Base-by-base conservation (phyloP, 768 basidiomycete genomes). In the Serendipita sp. region DNA sequence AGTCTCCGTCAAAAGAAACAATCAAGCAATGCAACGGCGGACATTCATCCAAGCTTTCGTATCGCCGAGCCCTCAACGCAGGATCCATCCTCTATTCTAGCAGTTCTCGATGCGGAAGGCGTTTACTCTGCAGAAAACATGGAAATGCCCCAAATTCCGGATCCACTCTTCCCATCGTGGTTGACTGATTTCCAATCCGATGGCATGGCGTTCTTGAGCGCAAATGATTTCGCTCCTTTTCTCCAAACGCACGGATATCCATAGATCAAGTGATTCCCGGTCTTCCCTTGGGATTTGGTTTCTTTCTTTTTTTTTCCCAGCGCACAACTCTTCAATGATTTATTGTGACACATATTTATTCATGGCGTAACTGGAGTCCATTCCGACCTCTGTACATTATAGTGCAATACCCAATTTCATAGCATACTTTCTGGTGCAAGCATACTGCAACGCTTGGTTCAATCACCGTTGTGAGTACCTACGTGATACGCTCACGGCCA, bases 1-100 rank as follows among this genome's bases (percentile, higher is more conserved):
- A 64, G 63, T 45, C 68, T 67, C 34, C 65, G 64, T 63, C 68
- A 64, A 10, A 44, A 37, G 46, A 66, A 38, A 47, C 16, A 44
- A 16, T 51, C 45, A 18, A 47, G 45, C 34, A 47, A 45, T 18
- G 7, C 16, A 24, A 28, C 65, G 32, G 24, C 41, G n/a, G 56
- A 45, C 38, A 63, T 32, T 28, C 30, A 18, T n/a, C 34, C 30
- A 44, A 45, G 34, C 10, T 16, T n/a, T 32, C 56, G 24, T 28
- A 60, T 38, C 16, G 10, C 8, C 3, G 56, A 60, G 35, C 16
- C 35, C 32, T n/a, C 56, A 10, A 28, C 35, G 16, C 56, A 30
- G 4, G 24, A 60, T 8, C 28, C 53, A 16, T 11, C 11, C 16
- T 16, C 53, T 11, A 32, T 60, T 10, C 34, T 60, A 8, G 16